phyloP scores from a whole-genome alignment of 768 basidiomycete genomes.

The Pisolithus albus region DNA sequence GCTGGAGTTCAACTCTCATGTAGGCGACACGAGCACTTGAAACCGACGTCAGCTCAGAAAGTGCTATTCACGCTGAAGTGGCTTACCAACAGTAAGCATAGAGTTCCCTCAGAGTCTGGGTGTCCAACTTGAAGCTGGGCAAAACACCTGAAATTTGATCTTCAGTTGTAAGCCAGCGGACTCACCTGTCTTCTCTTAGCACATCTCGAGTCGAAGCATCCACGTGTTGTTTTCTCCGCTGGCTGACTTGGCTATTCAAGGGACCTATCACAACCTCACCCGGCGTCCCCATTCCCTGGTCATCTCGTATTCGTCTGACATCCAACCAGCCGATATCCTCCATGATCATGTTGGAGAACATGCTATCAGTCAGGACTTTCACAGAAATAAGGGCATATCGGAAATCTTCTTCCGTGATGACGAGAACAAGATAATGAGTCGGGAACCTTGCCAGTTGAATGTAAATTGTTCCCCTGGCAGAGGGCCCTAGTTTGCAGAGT shows the following conservation, averaged over 20 bases:
- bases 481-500: conserved; percentile 59
- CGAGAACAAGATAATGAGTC: conserved; percentile 77
- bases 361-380: conserved; percentile 44
- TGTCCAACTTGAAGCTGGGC: conserved; percentile 56
- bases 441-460: conserved; percentile 75
- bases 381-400: conserved; percentile 77
- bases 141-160: background rate
- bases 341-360: conserved; percentile 58
- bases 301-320: conserved; percentile 56
- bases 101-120: conserved; percentile 65
- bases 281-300: conserved; percentile 19
- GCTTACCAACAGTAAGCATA: conserved; percentile 84
- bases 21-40: conserved; percentile 84
- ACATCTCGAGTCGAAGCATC: conserved; percentile 1
- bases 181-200: conserved; percentile 26
- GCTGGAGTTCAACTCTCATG: conserved; percentile 79
- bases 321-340: conserved; percentile 78
- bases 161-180: conserved; percentile 1
- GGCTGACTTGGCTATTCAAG: conserved; percentile 13
- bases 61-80: background rate
- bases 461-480: conserved; percentile 57
- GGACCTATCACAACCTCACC: conserved; percentile 9
- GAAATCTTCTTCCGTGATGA: conserved; percentile 71
- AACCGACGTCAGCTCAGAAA: background rate
- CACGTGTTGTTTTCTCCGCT: conserved; percentile 26